phyloP scores from a whole-genome alignment of 495 filamentous ascomycete genomes.

The Penicillium maclennaniae region DNA sequence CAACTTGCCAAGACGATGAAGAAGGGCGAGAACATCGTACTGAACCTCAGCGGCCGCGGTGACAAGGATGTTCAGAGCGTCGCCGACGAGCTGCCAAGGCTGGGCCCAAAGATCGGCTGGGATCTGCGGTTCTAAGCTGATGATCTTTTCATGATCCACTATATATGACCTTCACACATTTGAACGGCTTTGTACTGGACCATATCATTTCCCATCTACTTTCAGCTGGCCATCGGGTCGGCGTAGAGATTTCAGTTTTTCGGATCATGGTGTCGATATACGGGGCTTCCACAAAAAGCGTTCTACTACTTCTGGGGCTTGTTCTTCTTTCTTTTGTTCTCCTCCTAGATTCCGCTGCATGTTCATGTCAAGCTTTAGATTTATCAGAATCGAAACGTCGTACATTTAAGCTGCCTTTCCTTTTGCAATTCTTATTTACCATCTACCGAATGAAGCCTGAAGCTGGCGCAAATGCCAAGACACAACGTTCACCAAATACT shows the following conservation, averaged over 20 bases:
- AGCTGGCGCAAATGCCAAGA: no score
- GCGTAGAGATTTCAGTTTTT: not conserved
- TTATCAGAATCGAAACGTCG: not conserved
- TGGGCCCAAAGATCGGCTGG: constrained; percentile 94
- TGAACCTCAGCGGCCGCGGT: constrained; percentile 86
- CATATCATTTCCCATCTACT: not conserved
- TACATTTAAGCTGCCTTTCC: not conserved
- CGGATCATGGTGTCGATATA: not conserved
- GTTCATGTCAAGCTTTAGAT: not conserved
- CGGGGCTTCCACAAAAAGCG: not conserved
- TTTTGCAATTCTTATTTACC: not conserved
- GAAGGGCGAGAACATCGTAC: constrained; percentile 86
- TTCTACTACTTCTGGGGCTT: not conserved
- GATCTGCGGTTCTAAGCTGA: constrained; percentile 67
- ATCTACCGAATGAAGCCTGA: no score
- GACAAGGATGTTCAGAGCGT: constrained; percentile 99
- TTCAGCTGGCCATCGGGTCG: not conserved
- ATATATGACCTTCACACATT: not conserved
- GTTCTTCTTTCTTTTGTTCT: not conserved
- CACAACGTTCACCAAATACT: no score
- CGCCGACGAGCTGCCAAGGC: constrained; percentile 82
- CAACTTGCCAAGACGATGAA: constrained; percentile 89
- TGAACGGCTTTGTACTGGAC: not conserved
- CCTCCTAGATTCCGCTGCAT: not conserved
- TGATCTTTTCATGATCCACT: not conserved